These are phyloP conservation scores for Lachnellula hyalina DNA, from an alignment of 2,329 filamentous ascomycete genomes.

Conservation along the genomic window DNA sequence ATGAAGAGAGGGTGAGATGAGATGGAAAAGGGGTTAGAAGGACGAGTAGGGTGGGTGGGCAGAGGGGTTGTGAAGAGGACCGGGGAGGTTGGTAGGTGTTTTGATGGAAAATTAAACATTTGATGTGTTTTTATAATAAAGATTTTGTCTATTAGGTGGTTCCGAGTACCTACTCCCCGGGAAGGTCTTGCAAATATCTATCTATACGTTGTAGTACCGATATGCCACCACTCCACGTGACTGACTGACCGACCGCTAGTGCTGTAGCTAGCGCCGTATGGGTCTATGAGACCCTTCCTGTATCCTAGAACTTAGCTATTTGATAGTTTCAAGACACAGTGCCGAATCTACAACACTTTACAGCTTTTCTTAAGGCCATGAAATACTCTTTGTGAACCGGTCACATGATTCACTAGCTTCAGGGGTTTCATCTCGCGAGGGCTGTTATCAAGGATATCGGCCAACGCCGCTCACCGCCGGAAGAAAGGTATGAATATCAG, in stretches of 20 bases:
- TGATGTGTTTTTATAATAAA: no score
- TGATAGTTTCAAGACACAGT: background rate
- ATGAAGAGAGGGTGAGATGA: background rate
- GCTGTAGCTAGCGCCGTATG: no score
- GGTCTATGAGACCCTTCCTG: no score
- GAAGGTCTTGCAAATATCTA: no score
- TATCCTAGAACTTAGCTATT: no score
- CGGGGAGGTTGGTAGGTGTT: background rate
- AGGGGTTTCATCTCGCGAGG: background rate
- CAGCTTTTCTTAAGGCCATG: background rate
- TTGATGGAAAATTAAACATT: background rate
- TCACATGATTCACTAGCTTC: background rate
- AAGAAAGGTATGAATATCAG: background rate
- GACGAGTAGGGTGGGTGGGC: background rate
- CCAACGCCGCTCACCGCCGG: background rate
- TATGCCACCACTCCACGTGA: no score
- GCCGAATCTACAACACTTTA: background rate
- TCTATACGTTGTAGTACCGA: no score
- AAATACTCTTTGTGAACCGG: background rate
- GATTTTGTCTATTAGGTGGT: no score
- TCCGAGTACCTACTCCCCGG: no score
- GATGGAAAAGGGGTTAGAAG: background rate
- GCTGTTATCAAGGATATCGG: background rate
- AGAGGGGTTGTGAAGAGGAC: background rate
- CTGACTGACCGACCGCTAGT: no score